Evolutionary conservation across 1,284 basidiomycete species (phyloP).

Genomic region (Gymnopus androsaceus): DNA sequence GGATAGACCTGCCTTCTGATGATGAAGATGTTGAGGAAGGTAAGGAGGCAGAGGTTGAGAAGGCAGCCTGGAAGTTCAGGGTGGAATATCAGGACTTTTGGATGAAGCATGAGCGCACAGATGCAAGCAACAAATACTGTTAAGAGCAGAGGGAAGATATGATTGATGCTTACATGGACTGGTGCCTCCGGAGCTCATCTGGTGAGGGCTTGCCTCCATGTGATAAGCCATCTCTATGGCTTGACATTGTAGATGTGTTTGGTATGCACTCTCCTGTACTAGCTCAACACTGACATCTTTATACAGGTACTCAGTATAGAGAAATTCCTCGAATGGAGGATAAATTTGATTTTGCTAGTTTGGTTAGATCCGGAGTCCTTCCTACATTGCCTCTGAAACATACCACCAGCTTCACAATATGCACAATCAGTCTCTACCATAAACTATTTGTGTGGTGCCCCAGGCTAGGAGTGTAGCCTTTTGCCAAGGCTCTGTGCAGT

Average conservation of each 20-base stretch:
- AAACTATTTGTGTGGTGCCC: conserved; percentile 9
- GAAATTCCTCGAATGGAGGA: neutral
- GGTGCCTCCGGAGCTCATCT: neutral
- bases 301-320: neutral
- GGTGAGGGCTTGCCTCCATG: too few species aligned
- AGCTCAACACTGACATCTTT: neutral
- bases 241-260: too few species aligned
- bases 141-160: neutral
- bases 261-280: neutral
- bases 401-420: neutral
- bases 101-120: too few species aligned
- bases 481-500: too few species aligned
- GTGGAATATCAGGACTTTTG: too few species aligned
- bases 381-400: conserved; percentile 4
- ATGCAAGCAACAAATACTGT: neutral
- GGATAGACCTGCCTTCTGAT: too few species aligned
- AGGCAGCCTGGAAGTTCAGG: too few species aligned
- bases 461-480: too few species aligned
- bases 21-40: too few species aligned
- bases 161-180: conserved; percentile 4
- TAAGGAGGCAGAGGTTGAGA: too few species aligned
- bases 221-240: too few species aligned
- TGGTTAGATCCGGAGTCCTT: neutral
- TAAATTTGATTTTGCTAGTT: neutral
- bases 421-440: conserved; percentile 3